Percentiles rank a stretch among this genome's conserved stretches.
Conservation (phyloP, 164 flowering plant genomes). For the Cinnamomum micranthum region DNA sequence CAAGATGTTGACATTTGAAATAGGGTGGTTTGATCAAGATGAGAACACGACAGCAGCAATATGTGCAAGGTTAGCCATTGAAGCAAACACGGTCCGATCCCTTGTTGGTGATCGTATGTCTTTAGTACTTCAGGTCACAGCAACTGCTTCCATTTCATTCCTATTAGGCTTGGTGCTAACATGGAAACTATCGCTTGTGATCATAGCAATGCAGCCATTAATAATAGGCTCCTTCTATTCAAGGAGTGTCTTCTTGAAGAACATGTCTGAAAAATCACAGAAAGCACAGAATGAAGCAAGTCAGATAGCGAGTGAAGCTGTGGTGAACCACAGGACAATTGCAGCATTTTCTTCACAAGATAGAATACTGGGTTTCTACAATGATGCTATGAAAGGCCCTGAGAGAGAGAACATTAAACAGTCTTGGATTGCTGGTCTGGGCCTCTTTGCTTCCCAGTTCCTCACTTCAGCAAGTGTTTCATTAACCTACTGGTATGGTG, state of each 20-base stretch:
- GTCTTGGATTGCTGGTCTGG: conserved; percentile 29
- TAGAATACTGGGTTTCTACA: conserved; percentile 17
- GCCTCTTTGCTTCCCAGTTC: conserved; percentile 20
- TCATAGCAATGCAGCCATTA: conserved; percentile 45
- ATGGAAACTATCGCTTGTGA: conserved; percentile 43
- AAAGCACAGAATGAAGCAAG: conserved; percentile 23
- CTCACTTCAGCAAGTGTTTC: conserved; percentile 14
- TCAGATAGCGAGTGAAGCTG: conserved; percentile 26
- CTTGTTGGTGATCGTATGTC: conserved; percentile 42
- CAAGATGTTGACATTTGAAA: conserved; percentile 80
- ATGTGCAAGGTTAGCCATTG: conserved; percentile 79
- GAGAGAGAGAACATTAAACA: conserved; percentile 14
- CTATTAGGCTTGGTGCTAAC: conserved; percentile 26
- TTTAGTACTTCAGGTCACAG: conserved; percentile 34
- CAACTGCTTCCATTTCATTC: conserved; percentile 28
- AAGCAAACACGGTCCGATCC: conserved; percentile 70
- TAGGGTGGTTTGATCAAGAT: conserved; percentile 84
- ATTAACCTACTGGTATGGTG: conserved; percentile 31
- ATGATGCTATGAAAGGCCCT: conserved; percentile 14
- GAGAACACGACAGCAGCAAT: conserved; percentile 75
- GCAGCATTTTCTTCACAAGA: conserved; percentile 22
- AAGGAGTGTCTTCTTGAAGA: conserved; percentile 33
- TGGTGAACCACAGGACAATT: conserved; percentile 22
- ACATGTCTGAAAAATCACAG: conserved; percentile 30
- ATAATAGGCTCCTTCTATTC: conserved; percentile 37